A percentile compares a stretch with the other conserved stretches of the same genome.
Conservation (phyloP, 2,329 filamentous ascomycete genomes). For the Lachnellula willkommii region DNA sequence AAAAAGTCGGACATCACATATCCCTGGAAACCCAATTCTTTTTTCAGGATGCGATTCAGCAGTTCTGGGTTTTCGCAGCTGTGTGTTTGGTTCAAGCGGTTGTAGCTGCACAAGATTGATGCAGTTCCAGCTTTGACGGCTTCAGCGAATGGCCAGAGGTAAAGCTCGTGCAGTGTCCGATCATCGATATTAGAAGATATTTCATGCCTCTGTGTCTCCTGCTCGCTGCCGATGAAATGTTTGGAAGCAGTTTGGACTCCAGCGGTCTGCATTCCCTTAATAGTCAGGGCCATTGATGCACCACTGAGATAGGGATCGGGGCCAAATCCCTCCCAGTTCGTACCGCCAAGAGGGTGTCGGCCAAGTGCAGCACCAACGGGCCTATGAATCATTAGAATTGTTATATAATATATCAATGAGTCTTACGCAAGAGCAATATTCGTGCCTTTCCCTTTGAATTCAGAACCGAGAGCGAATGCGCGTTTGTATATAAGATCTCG, state of each 20-base stretch:
- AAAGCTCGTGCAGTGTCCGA: conserved; percentile 67
- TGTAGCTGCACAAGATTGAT: conserved; percentile 77
- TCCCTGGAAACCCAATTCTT: conserved; percentile 46
- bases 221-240: conserved; percentile 43
- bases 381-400: conserved; percentile 12
- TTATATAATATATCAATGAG: background rate
- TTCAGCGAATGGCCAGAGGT: conserved; percentile 68
- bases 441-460: conserved; percentile 71
- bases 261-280: conserved; percentile 61
- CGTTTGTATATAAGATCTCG: conserved; percentile 62
- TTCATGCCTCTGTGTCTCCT: conserved; percentile 42
- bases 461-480: conserved; percentile 67
- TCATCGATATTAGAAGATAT: conserved; percentile 57
- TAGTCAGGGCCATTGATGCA: conserved; percentile 3
- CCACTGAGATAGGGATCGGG: conserved; percentile 24
- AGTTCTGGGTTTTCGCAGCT: conserved; percentile 43
- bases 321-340: conserved; percentile 57
- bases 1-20: conserved; percentile 37
- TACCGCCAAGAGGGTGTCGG: conserved; percentile 57
- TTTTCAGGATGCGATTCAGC: conserved; percentile 44
- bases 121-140: conserved; percentile 65
- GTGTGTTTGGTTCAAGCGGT: conserved; percentile 45
- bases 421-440: conserved; percentile 61
- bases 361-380: conserved; percentile 60
- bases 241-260: conserved; percentile 63